These are phyloP conservation scores for Podospora conica DNA, from an alignment of 495 filamentous ascomycete genomes.

Conservation along the genomic window DNA sequence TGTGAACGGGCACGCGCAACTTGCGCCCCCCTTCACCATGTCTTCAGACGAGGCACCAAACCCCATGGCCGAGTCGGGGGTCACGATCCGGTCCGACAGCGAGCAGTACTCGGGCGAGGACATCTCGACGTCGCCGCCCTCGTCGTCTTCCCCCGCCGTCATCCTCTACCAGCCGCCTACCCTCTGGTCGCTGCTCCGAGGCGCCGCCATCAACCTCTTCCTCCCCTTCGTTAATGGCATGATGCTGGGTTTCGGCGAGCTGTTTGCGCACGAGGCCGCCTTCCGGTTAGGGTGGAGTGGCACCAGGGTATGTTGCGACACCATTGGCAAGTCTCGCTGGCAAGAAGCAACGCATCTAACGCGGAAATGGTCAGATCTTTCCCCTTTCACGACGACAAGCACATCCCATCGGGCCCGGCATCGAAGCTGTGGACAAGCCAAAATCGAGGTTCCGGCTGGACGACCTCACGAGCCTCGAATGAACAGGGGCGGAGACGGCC, in stretches of 20 bases:
- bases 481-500: conserved; percentile 5
- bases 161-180: conserved; percentile 88
- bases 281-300: conserved; percentile 88
- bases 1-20: no score
- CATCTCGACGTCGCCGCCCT: conserved; percentile 53
- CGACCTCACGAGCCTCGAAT: conserved; percentile 49
- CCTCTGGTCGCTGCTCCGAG: conserved; percentile 73
- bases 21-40: conserved; percentile 23
- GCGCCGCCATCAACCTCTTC: conserved; percentile 89
- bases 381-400: conserved; percentile 38
- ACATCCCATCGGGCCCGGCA: conserved; percentile 47
- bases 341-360: conserved; percentile 2
- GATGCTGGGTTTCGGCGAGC: conserved; percentile 96
- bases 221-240: conserved; percentile 95
- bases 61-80: conserved; percentile 68
- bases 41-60: conserved; percentile 47
- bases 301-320: conserved; percentile 65
- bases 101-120: conserved; percentile 78
- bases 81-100: conserved; percentile 85
- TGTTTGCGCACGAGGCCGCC: conserved; percentile 92
- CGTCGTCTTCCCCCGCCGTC: conserved; percentile 63
- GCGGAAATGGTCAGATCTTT: conserved; percentile 39
- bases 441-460: conserved; percentile 31
- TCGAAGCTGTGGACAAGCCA: conserved; percentile 42
- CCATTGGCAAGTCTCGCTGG: neutral